phyloP scores from a whole-genome alignment of 2,329 filamentous ascomycete genomes.

The Colletotrichum sublineola region DNA sequence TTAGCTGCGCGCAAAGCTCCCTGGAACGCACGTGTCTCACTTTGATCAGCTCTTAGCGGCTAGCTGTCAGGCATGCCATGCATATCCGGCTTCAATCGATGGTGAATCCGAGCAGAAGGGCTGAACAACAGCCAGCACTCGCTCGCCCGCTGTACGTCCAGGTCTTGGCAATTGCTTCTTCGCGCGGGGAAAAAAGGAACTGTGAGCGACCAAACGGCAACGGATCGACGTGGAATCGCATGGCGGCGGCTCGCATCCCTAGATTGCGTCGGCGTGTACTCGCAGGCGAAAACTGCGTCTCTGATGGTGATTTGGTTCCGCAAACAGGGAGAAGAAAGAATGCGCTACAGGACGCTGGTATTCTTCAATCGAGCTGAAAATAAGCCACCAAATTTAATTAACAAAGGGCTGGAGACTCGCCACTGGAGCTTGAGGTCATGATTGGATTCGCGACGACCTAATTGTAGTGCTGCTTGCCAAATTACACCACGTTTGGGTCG shows the following conservation, averaged over 20 bases:
- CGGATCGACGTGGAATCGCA: not conserved
- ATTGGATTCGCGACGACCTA: too few species aligned
- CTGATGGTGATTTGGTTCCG: not conserved
- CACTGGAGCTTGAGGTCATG: not conserved
- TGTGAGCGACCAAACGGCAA: not conserved
- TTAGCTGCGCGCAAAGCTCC: not conserved
- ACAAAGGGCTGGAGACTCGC: not conserved
- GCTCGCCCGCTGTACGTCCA: not conserved
- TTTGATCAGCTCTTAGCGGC: not conserved
- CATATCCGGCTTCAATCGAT: not conserved
- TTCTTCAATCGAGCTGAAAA: not conserved
- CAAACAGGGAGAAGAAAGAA: not conserved
- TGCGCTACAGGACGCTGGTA: not conserved
- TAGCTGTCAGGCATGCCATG: not conserved
- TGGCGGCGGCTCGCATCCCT: not conserved
- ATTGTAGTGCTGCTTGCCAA: not conserved
- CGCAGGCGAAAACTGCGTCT: not conserved
- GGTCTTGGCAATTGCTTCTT: not conserved
- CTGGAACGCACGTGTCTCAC: not conserved
- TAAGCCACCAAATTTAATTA: not conserved
- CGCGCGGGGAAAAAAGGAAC: not conserved
- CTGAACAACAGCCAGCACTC: not conserved
- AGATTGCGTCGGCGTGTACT: not conserved
- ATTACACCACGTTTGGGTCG: not conserved
- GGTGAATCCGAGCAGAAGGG: not conserved